These are phyloP conservation scores for Ogataea hybrid DNA, from an alignment of 1,139 yeast species.

Conservation along the genomic window DNA sequence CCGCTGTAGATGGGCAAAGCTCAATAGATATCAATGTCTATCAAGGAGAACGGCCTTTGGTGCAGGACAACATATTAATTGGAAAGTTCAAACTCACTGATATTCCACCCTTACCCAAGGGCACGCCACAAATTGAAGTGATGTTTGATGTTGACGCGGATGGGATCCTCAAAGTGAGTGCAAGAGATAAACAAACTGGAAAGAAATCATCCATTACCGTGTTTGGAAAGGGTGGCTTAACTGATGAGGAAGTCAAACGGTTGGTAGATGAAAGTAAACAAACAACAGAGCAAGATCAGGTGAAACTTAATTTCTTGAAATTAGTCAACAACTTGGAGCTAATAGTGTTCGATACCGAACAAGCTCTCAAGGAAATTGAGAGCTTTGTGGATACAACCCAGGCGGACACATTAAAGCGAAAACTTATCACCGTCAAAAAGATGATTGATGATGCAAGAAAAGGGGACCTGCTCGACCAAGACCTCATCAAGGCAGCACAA, in stretches of 20 bases:
- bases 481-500: constrained; percentile 32
- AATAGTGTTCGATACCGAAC: constrained; percentile 33
- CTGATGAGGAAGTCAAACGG: constrained; percentile 58
- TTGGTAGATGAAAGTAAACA: constrained; percentile 53
- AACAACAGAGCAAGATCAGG: constrained; percentile 43
- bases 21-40: constrained; percentile 75
- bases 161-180: constrained; percentile 76
- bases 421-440: constrained; percentile 39
- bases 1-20: constrained; percentile 85
- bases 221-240: constrained; percentile 64
- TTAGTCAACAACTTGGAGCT: constrained; percentile 33
- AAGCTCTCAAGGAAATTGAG: constrained; percentile 28
- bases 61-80: constrained; percentile 67
- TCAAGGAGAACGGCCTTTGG: constrained; percentile 78
- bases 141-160: constrained; percentile 78
- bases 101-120: constrained; percentile 73
- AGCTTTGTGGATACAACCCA: constrained; percentile 35
- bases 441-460: constrained; percentile 50
- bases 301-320: constrained; percentile 35
- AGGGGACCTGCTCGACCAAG: constrained; percentile 32
- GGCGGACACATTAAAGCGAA: constrained; percentile 32
- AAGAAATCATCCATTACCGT: constrained; percentile 61
- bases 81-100: constrained; percentile 69
- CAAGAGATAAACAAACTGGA: constrained; percentile 61
- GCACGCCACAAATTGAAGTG: constrained; percentile 73